A percentile compares a stretch with the other conserved stretches of the same genome.
phyloP scores from a whole-genome alignment of 2,329 filamentous ascomycete species.

The Scedosporium dehoogii region DNA sequence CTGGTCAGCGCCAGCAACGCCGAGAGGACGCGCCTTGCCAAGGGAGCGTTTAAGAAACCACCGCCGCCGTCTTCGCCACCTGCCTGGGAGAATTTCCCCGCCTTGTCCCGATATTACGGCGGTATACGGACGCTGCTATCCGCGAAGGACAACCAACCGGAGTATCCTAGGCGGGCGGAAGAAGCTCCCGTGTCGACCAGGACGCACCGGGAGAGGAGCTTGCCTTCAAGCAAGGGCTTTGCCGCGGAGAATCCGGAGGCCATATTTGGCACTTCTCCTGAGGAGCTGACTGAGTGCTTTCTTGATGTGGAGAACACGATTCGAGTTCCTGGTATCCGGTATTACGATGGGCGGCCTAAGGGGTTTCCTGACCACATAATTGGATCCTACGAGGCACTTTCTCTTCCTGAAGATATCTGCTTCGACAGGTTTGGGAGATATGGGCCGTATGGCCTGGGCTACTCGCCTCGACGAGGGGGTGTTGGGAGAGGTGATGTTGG shows the following conservation, averaged over 20 bases:
- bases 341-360: conserved; percentile 66
- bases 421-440: conserved; percentile 86
- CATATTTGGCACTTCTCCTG: conserved; percentile 24
- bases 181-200: conserved; percentile 4
- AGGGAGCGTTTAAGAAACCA: conserved; percentile 27
- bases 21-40: conserved; percentile 54
- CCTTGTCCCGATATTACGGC: conserved; percentile 82
- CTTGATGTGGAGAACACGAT: conserved; percentile 58
- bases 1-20: conserved; percentile 64
- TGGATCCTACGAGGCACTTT: conserved; percentile 77
- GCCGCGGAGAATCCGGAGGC: conserved; percentile 24
- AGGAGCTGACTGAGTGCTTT: conserved; percentile 67
- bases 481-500: conserved; percentile 78
- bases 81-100: conserved; percentile 75
- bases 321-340: conserved; percentile 58
- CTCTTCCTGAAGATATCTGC: conserved; percentile 75
- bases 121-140: conserved; percentile 66
- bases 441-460: conserved; percentile 84
- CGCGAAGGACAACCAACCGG: conserved; percentile 57
- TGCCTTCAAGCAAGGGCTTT: conserved; percentile 42
- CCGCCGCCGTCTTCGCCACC: conserved; percentile 37
- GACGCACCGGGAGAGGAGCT: conserved; percentile 1
- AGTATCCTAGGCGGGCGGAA: conserved; percentile 57
- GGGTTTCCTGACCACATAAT: conserved; percentile 79
- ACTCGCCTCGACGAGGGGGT: conserved; percentile 68